Conservation (phyloP, 2,329 filamentous ascomycete genomes). For the Phialophora expanda region DNA sequence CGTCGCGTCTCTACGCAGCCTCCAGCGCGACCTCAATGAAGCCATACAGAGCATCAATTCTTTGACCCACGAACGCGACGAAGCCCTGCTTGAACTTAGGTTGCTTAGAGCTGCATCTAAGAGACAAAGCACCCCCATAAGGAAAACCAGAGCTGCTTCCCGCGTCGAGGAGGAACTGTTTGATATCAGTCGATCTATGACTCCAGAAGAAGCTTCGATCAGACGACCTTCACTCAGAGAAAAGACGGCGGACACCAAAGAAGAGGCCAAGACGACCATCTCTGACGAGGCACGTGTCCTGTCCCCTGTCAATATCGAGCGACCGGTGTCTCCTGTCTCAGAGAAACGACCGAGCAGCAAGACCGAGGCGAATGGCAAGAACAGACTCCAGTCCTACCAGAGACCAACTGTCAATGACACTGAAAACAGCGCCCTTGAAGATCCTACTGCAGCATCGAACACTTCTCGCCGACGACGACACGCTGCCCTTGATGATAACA, state of each 20-base stretch:
- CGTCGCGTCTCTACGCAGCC: constrained; percentile 39
- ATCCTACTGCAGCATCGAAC: constrained; percentile 50
- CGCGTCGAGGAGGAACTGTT: constrained; percentile 39
- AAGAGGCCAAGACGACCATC: constrained; percentile 30
- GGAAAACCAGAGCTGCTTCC: constrained; percentile 22
- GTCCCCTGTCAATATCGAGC: constrained; percentile 26
- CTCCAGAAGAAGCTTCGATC: constrained; percentile 29
- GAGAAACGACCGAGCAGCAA: constrained; percentile 27
- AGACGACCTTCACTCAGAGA: constrained; percentile 26
- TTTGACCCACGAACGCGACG: constrained; percentile 38
- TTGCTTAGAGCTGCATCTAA: constrained; percentile 32
- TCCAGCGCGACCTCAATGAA: constrained; percentile 39
- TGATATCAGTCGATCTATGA: constrained; percentile 37
- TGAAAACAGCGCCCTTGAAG: constrained; percentile 36
- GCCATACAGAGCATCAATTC: constrained; percentile 39
- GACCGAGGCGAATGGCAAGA: constrained; percentile 12
- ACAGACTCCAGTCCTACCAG: constrained; percentile 27
- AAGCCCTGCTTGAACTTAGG: constrained; percentile 37
- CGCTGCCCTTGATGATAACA: constrained; percentile 55
- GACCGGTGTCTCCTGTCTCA: constrained; percentile 17
- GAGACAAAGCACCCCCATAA: constrained; percentile 30
- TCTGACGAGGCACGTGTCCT: constrained; percentile 39
- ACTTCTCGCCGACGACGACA: constrained; percentile 58
- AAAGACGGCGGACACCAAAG: constrained; percentile 23
- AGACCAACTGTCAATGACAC: constrained; percentile 35